Conservation (phyloP, 805 yeast species). For the Kuraishia hungarica region DNA sequence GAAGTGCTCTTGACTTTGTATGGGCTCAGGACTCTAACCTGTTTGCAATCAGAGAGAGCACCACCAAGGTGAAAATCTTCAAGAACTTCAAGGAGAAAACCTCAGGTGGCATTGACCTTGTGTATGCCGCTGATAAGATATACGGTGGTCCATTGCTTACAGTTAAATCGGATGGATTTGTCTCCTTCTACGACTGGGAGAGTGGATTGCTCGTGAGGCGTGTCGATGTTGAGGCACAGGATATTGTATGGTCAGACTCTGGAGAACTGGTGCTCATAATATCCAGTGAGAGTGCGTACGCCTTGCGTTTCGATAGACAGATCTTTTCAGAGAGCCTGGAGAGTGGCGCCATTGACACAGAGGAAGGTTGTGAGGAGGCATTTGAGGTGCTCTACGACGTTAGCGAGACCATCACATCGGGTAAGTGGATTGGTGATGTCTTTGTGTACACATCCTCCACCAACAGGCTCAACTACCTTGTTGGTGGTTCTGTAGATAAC, state of each 20-base stretch:
- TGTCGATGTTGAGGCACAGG: conserved; percentile 78
- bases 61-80: conserved; percentile 57
- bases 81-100: conserved; percentile 80
- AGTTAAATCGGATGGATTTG: conserved; percentile 73
- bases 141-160: conserved; percentile 88
- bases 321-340: conserved; percentile 54
- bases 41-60: conserved; percentile 74
- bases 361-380: conserved; percentile 83
- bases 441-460: conserved; percentile 83
- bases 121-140: conserved; percentile 69
- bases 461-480: conserved; percentile 86
- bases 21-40: conserved; percentile 92
- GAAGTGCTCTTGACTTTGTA: conserved; percentile 81
- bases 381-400: conserved; percentile 82
- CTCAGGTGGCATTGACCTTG: conserved; percentile 52
- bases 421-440: conserved; percentile 97
- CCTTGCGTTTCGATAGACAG: conserved; percentile 66
- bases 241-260: conserved; percentile 86
- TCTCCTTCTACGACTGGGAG: conserved; percentile 93
- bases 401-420: conserved; percentile 74
- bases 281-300: conserved; percentile 65
- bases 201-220: conserved; percentile 76
- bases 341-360: conserved; percentile 51
- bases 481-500: conserved; percentile 89
- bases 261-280: conserved; percentile 82